Evolutionary conservation across 106 monocot species (phyloP), one percentile per base, ranked within the genome.

Genomic region (Allium fistulosum): DNA sequence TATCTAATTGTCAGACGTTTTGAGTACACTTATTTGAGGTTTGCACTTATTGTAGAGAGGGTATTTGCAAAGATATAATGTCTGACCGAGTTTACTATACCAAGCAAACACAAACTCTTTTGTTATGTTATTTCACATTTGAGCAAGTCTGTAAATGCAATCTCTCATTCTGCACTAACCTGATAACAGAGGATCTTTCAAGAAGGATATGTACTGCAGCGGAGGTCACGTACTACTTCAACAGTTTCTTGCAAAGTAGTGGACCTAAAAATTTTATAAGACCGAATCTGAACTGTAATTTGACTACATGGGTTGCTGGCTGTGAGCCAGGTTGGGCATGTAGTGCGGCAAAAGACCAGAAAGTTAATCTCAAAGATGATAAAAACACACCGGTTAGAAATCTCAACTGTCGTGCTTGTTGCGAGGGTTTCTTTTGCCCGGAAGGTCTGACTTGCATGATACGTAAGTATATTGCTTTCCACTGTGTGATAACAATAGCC

Each of bases 321-420:
- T 88, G 88, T 70, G 84, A 88, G 74, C 88, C 88, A 28, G 88
- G 88, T 69, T 88, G 88, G 88, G 81, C 88, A 56, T 84, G 88
- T 46, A 66, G 71, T 52, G 57, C 75, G 70, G 46, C 67, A 12
- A 46, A 51, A 58, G 37, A 66, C 17, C 17, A 46, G 59, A 52
- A 78, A 57, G 63, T 69, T 72, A 47, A 72, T 48, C 66, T 77
- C 11, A 27, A 55, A 16, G 61, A 72, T 52, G 10, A 53, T 46
- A 59, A 27, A 17, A 67, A 12, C 12, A 27, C 72, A 2, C 88
- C 84, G 26, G 14, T 53, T 1, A 81, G 88, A 75, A 74, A 60
- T 26, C 11, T 10, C 11, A 74, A 63, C 49, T 85, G 84, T 49
- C 46, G 70, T 61, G 75, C 84, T 66, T 88, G 88, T 65, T 88